These are phyloP conservation scores for Candida sithepensis DNA, from an alignment of 805 yeast species.

Conservation along the genomic window DNA sequence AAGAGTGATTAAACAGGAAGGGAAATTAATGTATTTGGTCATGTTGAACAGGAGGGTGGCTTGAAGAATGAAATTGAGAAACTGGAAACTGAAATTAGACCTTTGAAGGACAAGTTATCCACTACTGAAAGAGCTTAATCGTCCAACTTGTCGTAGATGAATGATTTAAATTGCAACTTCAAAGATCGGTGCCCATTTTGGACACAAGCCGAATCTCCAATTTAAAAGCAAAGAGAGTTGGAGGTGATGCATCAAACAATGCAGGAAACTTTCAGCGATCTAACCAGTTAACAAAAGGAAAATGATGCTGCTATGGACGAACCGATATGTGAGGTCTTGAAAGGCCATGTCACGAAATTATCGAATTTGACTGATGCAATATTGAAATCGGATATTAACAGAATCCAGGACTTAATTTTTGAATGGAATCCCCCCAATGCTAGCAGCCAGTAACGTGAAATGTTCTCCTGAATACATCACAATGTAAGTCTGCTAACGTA, in stretches of 20 bases:
- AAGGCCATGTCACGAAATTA: slow-evolving; percentile 47
- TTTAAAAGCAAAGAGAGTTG: slow-evolving; percentile 67
- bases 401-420: slow-evolving; percentile 68
- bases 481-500: slow-evolving; percentile 58
- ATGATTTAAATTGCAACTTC: slow-evolving; percentile 39
- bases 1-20: too few relatives aligned
- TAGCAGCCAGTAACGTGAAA: slow-evolving; percentile 76
- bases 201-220: slow-evolving; percentile 23
- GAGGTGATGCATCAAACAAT: slow-evolving; percentile 77
- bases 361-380: slow-evolving; percentile 63
- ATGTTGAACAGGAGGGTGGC: slow-evolving; percentile 57
- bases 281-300: slow-evolving; percentile 47
- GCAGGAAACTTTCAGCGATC: slow-evolving; percentile 63
- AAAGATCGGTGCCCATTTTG: slow-evolving; percentile 27
- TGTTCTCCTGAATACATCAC: slow-evolving; percentile 67
- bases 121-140: slow-evolving; percentile 61
- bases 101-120: slow-evolving; percentile 53
- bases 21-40: too few relatives aligned
- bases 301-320: slow-evolving; percentile 53
- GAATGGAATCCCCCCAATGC: slow-evolving; percentile 76
- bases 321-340: slow-evolving; percentile 51
- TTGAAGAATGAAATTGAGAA: slow-evolving; percentile 63
- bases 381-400: slow-evolving; percentile 60
- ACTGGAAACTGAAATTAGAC: slow-evolving; percentile 61
- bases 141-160: slow-evolving; percentile 57